These are phyloP conservation scores for Lathyrus sativus DNA, from an alignment of 306 rosid species.

Conservation along the genomic window DNA sequence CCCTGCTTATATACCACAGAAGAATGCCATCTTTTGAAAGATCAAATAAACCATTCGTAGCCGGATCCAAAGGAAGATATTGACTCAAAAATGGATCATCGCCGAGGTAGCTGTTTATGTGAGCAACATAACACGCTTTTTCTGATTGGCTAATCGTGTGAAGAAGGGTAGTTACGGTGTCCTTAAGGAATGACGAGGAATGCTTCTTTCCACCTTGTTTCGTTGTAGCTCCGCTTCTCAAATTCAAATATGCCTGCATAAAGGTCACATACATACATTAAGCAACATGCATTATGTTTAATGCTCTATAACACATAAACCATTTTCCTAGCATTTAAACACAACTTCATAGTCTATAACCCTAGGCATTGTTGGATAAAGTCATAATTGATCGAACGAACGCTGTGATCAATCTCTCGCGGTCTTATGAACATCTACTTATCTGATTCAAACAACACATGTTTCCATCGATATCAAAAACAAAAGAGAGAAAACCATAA, in stretches of 20 bases:
- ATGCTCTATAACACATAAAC: conserved; percentile 29
- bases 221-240: conserved; percentile 57
- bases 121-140: conserved; percentile 80
- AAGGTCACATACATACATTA: conserved; percentile 26
- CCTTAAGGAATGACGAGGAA: conserved; percentile 86
- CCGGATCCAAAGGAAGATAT: conserved; percentile 80
- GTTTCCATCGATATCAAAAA: not conserved
- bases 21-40: conserved; percentile 91
- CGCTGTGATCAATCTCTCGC: not conserved
- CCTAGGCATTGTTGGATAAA: not conserved
- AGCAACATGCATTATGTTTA: conserved; percentile 21
- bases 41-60: conserved; percentile 67
- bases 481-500: conserved; percentile 4
- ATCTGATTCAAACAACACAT: not conserved
- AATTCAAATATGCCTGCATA: conserved; percentile 67
- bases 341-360: not conserved
- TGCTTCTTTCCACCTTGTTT: conserved; percentile 67
- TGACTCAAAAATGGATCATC: conserved; percentile 83
- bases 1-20: conserved; percentile 72
- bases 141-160: conserved; percentile 93
- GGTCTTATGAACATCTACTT: not conserved
- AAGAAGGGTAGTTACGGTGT: conserved; percentile 82
- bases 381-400: not conserved
- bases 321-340: not conserved
- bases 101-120: conserved; percentile 90